Evolutionary conservation across 106 monocot genomes (phyloP).

Genomic region (Acanthochlamys bracteata): DNA sequence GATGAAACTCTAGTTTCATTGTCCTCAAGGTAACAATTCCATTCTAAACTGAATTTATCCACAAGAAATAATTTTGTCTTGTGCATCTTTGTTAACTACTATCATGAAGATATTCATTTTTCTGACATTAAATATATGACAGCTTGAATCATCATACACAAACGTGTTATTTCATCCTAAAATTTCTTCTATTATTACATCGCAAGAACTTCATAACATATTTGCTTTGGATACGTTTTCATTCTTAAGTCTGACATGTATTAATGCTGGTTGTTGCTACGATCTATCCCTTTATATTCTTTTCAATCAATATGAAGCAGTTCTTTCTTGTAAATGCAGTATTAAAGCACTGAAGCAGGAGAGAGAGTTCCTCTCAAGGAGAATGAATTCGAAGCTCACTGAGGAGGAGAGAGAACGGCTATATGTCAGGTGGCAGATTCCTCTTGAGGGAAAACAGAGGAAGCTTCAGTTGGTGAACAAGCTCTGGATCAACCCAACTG

Average conservation of each 20-base stretch:
- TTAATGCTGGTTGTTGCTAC: neutral
- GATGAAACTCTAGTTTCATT: slow-evolving; percentile 60
- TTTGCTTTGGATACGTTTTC: too few relatives aligned
- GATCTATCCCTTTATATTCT: neutral
- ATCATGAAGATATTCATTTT: too few relatives aligned
- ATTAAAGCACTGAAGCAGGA: slow-evolving; percentile 70
- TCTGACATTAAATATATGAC: too few relatives aligned
- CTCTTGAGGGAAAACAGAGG: slow-evolving; percentile 83
- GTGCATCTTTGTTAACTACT: too few relatives aligned
- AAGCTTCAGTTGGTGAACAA: slow-evolving; percentile 77
- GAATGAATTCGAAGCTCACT: slow-evolving; percentile 63
- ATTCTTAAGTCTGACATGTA: neutral
- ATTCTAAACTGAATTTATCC: neutral
- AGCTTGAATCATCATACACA: too few relatives aligned
- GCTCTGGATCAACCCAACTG: slow-evolving; percentile 78
- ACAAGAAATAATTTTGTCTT: too few relatives aligned
- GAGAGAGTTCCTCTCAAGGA: slow-evolving; percentile 71
- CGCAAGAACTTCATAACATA: too few relatives aligned
- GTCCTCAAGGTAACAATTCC: slow-evolving; percentile 44
- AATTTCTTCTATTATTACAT: too few relatives aligned
- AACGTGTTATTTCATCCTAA: too few relatives aligned
- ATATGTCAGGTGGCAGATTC: slow-evolving; percentile 68
- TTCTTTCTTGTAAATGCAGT: slow-evolving; percentile 26
- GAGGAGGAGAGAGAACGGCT: slow-evolving; percentile 73
- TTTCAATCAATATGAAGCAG: neutral